Evolutionary conservation across 2,329 filamentous ascomycete genomes (phyloP).

Genomic region (Colletotrichum phormii): DNA sequence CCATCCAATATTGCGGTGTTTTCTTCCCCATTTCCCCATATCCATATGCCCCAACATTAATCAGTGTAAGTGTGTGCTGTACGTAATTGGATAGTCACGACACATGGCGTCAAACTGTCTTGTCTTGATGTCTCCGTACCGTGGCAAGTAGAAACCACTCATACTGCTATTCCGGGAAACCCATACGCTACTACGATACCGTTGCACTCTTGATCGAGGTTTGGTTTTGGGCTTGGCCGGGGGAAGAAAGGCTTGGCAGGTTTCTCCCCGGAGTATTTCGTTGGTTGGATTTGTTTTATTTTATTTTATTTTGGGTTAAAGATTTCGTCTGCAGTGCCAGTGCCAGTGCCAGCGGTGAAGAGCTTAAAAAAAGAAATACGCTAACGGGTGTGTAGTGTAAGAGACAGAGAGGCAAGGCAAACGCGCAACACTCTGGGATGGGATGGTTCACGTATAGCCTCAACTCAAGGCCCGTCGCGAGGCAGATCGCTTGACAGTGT

Average conservation of each 20-base stretch:
- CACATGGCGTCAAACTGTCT: neutral
- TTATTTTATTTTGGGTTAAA: constrained; percentile 10
- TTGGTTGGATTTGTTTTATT: neutral
- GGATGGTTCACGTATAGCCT: constrained; percentile 22
- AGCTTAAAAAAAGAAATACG: neutral
- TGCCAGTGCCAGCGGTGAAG: neutral
- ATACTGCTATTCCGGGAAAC: constrained; percentile 24
- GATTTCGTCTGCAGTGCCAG: neutral
- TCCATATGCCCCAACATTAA: constrained; percentile 3
- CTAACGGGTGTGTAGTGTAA: neutral
- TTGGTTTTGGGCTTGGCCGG: constrained; percentile 26
- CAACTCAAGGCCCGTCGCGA: constrained; percentile 30
- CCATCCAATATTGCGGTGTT: constrained; percentile 27
- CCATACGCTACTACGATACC: constrained; percentile 7
- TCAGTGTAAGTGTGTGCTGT: neutral
- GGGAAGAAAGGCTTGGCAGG: constrained; percentile 23
- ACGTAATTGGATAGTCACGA: neutral
- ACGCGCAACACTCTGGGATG: neutral
- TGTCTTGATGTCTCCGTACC: neutral
- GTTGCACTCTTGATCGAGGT: constrained; percentile 15
- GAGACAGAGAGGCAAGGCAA: neutral
- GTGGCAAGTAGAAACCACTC: neutral
- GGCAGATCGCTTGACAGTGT: constrained; percentile 27
- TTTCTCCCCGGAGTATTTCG: constrained; percentile 11
- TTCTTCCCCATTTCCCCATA: constrained; percentile 16